Percentiles rank a stretch among this genome's conserved stretches.
Evolutionary conservation across 2,329 filamentous ascomycete genomes (phyloP).

Genomic region (Ceratocystis variospora): DNA sequence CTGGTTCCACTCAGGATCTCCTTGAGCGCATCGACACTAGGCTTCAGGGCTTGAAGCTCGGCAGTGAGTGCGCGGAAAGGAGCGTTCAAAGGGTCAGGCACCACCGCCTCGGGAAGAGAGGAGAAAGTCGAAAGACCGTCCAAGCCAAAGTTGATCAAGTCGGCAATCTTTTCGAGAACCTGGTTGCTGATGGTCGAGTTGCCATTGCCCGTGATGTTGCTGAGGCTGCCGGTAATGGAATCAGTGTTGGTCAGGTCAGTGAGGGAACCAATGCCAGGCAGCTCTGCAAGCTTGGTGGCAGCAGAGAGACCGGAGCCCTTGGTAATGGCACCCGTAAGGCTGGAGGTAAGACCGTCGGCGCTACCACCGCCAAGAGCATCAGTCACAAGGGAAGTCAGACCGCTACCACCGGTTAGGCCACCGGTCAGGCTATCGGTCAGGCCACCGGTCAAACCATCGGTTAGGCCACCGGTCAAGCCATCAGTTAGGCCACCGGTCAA

Average conservation of each 20-base stretch:
- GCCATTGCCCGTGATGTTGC: neutral
- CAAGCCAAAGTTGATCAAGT: slow-evolving; percentile 10
- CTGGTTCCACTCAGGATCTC: neutral
- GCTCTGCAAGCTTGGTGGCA: neutral
- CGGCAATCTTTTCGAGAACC: neutral
- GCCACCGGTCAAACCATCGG: neutral
- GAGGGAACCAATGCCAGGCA: slow-evolving; percentile 7
- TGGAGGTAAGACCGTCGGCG: neutral
- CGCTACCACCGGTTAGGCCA: neutral
- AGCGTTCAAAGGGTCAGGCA: slow-evolving; percentile 9
- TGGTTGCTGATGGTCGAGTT: neutral
- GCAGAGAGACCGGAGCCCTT: neutral
- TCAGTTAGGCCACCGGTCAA: neutral
- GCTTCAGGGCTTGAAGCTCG: slow-evolving; percentile 9
- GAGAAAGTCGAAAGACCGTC: slow-evolving; percentile 5
- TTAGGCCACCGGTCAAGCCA: neutral
- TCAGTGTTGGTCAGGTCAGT: neutral
- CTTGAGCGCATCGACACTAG: neutral
- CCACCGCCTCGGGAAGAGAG: neutral
- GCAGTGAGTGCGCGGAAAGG: neutral
- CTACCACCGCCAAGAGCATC: neutral
- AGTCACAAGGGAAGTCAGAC: neutral
- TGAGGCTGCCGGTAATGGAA: neutral
- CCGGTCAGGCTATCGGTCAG: neutral
- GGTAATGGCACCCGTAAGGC: neutral